Evolutionary conservation across 2,329 filamentous ascomycete genomes (phyloP).

Genomic region (Pseudogymnoascus destructans): DNA sequence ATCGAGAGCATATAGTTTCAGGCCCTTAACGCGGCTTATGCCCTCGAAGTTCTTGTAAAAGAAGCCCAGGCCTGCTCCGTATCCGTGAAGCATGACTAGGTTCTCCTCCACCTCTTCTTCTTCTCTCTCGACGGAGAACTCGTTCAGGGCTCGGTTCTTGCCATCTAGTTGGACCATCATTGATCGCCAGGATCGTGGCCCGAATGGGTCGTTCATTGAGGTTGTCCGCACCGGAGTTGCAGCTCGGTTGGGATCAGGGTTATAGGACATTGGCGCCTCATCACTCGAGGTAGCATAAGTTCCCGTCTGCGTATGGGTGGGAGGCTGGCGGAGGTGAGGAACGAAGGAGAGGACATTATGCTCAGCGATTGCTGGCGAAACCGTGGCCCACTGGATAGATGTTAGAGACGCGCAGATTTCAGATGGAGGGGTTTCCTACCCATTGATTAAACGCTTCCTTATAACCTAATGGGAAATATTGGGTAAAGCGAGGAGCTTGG

Average conservation of each 20-base stretch:
- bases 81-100: conserved; percentile 91
- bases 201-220: conserved; percentile 59
- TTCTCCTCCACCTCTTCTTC: conserved; percentile 72
- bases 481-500: conserved; percentile 25
- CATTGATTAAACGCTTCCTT: conserved; percentile 87
- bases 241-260: conserved; percentile 28
- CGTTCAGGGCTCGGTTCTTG: conserved; percentile 78
- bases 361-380: conserved; percentile 75
- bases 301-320: conserved; percentile 40
- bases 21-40: conserved; percentile 62
- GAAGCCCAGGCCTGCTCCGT: conserved; percentile 89
- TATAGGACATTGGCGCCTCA: conserved; percentile 29
- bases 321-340: conserved; percentile 64
- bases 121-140: conserved; percentile 77
- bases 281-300: conserved; percentile 34
- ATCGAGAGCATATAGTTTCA: conserved; percentile 88
- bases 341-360: conserved; percentile 77
- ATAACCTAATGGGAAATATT: conserved; percentile 75
- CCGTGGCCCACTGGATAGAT: conserved; percentile 58
- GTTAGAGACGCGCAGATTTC: conserved; percentile 10
- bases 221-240: conserved; percentile 31
- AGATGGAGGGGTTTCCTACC: conserved; percentile 37
- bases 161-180: conserved; percentile 74
- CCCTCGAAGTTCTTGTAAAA: conserved; percentile 98
- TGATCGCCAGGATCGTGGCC: conserved; percentile 74